Conservation (phyloP, 1,139 yeast species). For the Candida sp. region DNA sequence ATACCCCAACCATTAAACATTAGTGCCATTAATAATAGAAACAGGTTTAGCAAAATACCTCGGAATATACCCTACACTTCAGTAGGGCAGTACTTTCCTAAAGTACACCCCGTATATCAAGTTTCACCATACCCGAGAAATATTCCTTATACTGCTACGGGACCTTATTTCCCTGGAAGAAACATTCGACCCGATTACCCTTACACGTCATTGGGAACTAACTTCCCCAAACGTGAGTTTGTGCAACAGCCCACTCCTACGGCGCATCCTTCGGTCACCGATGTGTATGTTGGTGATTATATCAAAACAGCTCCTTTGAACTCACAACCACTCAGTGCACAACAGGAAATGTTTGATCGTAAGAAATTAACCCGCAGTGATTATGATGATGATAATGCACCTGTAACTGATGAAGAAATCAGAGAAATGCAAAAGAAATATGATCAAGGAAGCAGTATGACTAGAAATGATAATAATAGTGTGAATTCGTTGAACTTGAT, state of each 20-base stretch:
- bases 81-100: constrained; percentile 3
- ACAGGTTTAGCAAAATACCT: neutral
- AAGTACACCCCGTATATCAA: neutral
- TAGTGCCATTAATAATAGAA: constrained; percentile 26
- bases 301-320: constrained; percentile 47
- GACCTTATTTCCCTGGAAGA: neutral
- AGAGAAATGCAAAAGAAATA: constrained; percentile 38
- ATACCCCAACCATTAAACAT: constrained; percentile 44
- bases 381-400: constrained; percentile 11
- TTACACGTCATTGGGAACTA: neutral
- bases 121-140: neutral
- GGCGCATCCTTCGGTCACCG: constrained; percentile 27
- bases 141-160: neutral
- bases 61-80: constrained; percentile 4
- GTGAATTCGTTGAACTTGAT: neutral
- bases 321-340: constrained; percentile 57
- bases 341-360: constrained; percentile 39
- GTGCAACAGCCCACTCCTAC: neutral
- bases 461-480: neutral
- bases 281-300: constrained; percentile 48
- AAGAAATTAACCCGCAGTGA: constrained; percentile 2
- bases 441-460: constrained; percentile 3
- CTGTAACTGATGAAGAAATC: constrained; percentile 35
- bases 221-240: neutral
- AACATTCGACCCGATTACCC: neutral